These are phyloP conservation scores for Setaria italica DNA, from an alignment of 202 grass and related monocot genomes.

Conservation along the genomic window DNA sequence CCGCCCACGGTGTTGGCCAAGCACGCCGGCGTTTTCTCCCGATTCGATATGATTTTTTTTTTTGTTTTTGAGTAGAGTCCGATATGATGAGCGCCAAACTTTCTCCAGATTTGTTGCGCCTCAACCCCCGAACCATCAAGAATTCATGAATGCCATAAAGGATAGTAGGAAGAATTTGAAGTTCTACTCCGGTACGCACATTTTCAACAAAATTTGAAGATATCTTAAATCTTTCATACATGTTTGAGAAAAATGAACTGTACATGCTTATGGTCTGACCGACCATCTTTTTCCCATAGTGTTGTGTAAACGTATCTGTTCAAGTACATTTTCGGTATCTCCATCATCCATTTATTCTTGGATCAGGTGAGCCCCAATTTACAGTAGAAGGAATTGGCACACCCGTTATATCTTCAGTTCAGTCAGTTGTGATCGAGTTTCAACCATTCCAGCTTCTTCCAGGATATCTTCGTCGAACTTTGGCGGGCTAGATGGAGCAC, in stretches of 20 bases:
- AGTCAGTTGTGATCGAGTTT: conserved; percentile 8
- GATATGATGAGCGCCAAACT: neutral
- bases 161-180: neutral
- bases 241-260: conserved; percentile 24
- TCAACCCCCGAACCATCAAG: neutral
- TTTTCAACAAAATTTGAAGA: conserved; percentile 3
- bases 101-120: neutral
- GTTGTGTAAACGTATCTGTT: conserved; percentile 22
- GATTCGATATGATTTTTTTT: too few species aligned
- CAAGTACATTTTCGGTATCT: conserved; percentile 34
- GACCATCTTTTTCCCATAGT: conserved; percentile 29
- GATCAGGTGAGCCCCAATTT: conserved; percentile 33
- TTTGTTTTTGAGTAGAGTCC: neutral
- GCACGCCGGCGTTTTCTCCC: neutral
- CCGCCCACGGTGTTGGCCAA: neutral
- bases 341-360: conserved; percentile 16
- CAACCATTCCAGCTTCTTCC: conserved; percentile 32
- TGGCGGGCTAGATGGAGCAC: conserved; percentile 38
- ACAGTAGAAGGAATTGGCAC: neutral
- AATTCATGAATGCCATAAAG: neutral
- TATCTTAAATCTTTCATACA: conserved; percentile 14
- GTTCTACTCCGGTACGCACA: neutral
- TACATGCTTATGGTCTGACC: conserved; percentile 41
- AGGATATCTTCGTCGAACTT: conserved; percentile 46
- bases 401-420: conserved; percentile 37